phyloP scores from a whole-genome alignment of 2,329 filamentous ascomycete species.

The Hypoxylon sp. region DNA sequence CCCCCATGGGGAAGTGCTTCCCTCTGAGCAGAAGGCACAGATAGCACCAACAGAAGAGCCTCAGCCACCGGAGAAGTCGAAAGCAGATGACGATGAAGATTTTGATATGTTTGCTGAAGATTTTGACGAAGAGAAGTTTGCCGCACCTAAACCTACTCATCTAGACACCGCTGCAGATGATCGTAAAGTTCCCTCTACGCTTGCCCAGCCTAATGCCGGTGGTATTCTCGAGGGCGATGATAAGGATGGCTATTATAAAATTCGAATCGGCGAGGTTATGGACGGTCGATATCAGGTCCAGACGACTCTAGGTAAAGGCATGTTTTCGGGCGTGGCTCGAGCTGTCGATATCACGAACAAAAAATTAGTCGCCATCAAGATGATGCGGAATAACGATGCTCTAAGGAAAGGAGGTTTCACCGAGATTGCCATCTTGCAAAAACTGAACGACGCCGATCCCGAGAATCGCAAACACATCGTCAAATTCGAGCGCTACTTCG shows the following conservation, averaged over 20 bases:
- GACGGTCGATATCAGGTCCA: slow-evolving; percentile 91
- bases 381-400: slow-evolving; percentile 95
- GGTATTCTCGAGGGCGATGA: slow-evolving; percentile 94
- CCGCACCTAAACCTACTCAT: slow-evolving; percentile 60
- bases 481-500: slow-evolving; percentile 86
- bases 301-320: slow-evolving; percentile 88
- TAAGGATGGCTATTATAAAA: slow-evolving; percentile 94
- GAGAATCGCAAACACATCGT: slow-evolving; percentile 94
- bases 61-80: slow-evolving; percentile 57
- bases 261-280: slow-evolving; percentile 90
- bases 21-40: slow-evolving; percentile 51
- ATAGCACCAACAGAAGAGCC: slow-evolving; percentile 52
- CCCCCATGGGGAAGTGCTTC: slow-evolving; percentile 69
- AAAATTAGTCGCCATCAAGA: slow-evolving; percentile 92
- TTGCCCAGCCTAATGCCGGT: slow-evolving; percentile 67
- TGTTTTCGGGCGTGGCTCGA: slow-evolving; percentile 96
- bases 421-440: slow-evolving; percentile 92
- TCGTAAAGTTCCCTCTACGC: slow-evolving; percentile 60
- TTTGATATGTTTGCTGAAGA: slow-evolving; percentile 93
- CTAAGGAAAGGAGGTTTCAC: slow-evolving; percentile 92
- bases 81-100: slow-evolving; percentile 72
- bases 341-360: slow-evolving; percentile 82
- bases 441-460: slow-evolving; percentile 85
- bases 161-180: slow-evolving; percentile 56
- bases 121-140: slow-evolving; percentile 74